Percentiles rank a stretch among this genome's conserved stretches.
Evolutionary conservation across 2,329 filamentous ascomycete genomes (phyloP).

Genomic region (Neopestalotiopsis sp.): DNA sequence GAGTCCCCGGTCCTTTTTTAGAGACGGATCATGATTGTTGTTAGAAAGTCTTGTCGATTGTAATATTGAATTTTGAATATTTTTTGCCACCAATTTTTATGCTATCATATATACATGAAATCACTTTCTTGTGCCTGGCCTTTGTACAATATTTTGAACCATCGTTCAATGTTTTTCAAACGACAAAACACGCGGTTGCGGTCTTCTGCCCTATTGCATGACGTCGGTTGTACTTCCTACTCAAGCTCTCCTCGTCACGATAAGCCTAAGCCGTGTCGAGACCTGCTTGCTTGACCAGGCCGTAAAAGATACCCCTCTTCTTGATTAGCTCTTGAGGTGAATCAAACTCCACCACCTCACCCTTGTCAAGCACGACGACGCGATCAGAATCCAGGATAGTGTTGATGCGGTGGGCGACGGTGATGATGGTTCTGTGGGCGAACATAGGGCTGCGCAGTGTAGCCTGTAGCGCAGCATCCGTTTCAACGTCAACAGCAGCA

Average conservation of each 20-base stretch:
- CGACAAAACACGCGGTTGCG: background rate
- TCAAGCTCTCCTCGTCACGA: conserved; percentile 1
- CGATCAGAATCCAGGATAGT: conserved; percentile 90
- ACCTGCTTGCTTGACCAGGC: conserved; percentile 89
- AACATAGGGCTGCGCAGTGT: conserved; percentile 73
- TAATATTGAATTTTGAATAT: background rate
- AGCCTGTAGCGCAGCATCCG: conserved; percentile 68
- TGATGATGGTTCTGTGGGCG: conserved; percentile 93
- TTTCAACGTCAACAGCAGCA: conserved; percentile 73
- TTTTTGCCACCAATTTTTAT: background rate
- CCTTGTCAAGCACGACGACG: conserved; percentile 91
- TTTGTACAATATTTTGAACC: conserved; percentile 12
- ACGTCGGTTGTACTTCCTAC: background rate
- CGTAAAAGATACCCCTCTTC: conserved; percentile 81
- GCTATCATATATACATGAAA: background rate
- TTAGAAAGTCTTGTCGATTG: background rate
- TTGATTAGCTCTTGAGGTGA: conserved; percentile 79
- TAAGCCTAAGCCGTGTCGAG: conserved; percentile 55
- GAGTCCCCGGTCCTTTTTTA: no score
- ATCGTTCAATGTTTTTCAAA: conserved; percentile 4
- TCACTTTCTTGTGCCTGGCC: background rate
- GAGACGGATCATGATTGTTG: background rate
- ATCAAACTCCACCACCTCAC: conserved; percentile 91
- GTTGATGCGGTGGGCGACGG: conserved; percentile 97
- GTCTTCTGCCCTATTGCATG: background rate